Evolutionary conservation across 2,329 filamentous ascomycete species (phyloP), one percentile per base, ranked within the genome.

Genomic region (Fusarium sp.): DNA sequence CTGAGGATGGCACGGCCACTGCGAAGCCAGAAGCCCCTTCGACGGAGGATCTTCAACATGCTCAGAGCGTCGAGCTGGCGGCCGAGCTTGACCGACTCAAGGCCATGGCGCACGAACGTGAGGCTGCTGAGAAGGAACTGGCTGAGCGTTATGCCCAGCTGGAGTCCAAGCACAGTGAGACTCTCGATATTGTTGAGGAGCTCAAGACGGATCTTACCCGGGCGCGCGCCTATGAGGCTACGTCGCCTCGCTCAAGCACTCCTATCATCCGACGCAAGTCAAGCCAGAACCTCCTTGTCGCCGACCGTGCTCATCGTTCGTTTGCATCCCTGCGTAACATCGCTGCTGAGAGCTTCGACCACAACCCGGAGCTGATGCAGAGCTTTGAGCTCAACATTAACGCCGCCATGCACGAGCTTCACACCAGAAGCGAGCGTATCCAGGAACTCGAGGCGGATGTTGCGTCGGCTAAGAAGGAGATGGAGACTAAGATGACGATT

Each of bases 401-500:
- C 79, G 90, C 94, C 2, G 95, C 96, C 67, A 96, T 98, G 92
- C 94, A 97, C 77, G 97, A 99, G 81, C 87, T 99, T 37, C 93
- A 98, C 74, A 88, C 88, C 11, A 91, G 95, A 47, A 95, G 95
- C 43, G 95, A 98, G 81, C 92, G 95, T 32, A 95, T 98, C 63
- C 94, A 97, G 79, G 92, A 95, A 78, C 87, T 99, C 15, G 97
- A 99, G 82, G 91, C 91, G 7, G 96, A 98, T 76, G 90, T 98
- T 66, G 87, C 91, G 30, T 92, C 91, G 5, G 90, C 95, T 25
- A 97, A 94, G 86, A 98, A 95, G 85, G 97, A 99, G 82, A 97
- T 98, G 93, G 97, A 99, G 80, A 92, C 90, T 72, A 99, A 99
- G 89, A 95, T 96, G 87, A 94, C 94, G 33, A 95, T 99, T 80